Base-by-base conservation (phyloP, 768 basidiomycete genomes). In the Lactarius indigo region DNA sequence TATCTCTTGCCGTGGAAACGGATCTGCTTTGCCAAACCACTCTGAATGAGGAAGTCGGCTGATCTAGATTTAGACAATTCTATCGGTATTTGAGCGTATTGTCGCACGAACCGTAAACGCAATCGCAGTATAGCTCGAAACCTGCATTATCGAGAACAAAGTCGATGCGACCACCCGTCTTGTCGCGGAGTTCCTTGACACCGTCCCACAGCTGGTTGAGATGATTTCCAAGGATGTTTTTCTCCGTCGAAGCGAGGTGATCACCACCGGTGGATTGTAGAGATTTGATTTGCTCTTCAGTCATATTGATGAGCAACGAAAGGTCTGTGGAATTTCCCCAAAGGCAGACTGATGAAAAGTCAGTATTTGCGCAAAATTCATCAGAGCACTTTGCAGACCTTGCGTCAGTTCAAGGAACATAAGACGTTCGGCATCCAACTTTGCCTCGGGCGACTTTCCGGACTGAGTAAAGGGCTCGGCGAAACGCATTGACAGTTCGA, bases 281-380 rank as follows among this genome's bases (percentile, higher is more conserved):
- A 56, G 89, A 85, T 76, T 94, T 95, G 79, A 98, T 97, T 76
- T 97, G 95, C 35, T 97, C 95, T 77, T 98, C 96, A 8, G 91
- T 91, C 95, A 97, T 96, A 78, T 98, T 93, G 77, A 97, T 98
- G 65, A 97, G 82, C 42, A 98, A 83, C 2, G 94, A 96, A 59
- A 97, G 82, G 77, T 97, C 96, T 59, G 96, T 98, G 10, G 95
- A 94, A 78, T 98, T 97, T 18, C 96, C 96, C 95, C 95, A 97
- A 15, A 96, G 83, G 74, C 94, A 96, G 61, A 97, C 94, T 92
- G 58, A 56, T 23, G 44, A 47, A 13, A 13, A 17, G 33, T 66
- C 3, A 13, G 37, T 39, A 37, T 55, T 41, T n/a, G 59, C 62
- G 39, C 17, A 60, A 12, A 70, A 41, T 62, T 8, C 64, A 39